phyloP scores from a whole-genome alignment of 2,329 filamentous ascomycete genomes.

The Cercospora citrullina region DNA sequence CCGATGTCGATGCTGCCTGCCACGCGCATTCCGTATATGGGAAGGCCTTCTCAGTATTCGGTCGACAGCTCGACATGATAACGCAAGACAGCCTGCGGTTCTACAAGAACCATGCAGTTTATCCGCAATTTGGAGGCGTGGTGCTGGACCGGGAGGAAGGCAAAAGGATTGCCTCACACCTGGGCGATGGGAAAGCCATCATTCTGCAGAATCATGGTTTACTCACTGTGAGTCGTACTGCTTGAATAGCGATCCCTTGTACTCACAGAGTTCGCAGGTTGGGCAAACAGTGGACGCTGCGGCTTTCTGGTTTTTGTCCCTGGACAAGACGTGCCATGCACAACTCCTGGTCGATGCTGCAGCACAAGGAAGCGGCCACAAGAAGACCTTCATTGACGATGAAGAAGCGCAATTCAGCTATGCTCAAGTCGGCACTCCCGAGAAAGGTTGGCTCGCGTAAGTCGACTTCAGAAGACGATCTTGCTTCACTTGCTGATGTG shows the following conservation, averaged over 20 bases:
- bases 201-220: constrained; percentile 49
- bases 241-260: background rate
- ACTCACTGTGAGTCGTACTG: constrained; percentile 41
- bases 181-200: constrained; percentile 44
- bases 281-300: constrained; percentile 46
- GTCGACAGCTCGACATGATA: constrained; percentile 49
- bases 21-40: constrained; percentile 51
- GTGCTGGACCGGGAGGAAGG: constrained; percentile 49
- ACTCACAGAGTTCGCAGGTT: constrained; percentile 24
- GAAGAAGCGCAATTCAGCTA: constrained; percentile 44
- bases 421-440: constrained; percentile 47
- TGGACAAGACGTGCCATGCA: constrained; percentile 50
- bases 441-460: constrained; percentile 50
- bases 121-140: constrained; percentile 49
- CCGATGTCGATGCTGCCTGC: constrained; percentile 44
- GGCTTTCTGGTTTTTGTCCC: constrained; percentile 48
- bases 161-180: constrained; percentile 42
- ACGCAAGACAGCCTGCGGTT: constrained; percentile 51
- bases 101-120: constrained; percentile 46
- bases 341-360: constrained; percentile 49
- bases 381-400: constrained; percentile 45
- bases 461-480: constrained; percentile 43
- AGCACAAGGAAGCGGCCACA: constrained; percentile 41
- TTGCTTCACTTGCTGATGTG: background rate
- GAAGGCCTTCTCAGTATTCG: constrained; percentile 51